These are phyloP conservation scores for Epichloe sibirici DNA, from an alignment of 2,329 filamentous ascomycete species.

Conservation along the genomic window DNA sequence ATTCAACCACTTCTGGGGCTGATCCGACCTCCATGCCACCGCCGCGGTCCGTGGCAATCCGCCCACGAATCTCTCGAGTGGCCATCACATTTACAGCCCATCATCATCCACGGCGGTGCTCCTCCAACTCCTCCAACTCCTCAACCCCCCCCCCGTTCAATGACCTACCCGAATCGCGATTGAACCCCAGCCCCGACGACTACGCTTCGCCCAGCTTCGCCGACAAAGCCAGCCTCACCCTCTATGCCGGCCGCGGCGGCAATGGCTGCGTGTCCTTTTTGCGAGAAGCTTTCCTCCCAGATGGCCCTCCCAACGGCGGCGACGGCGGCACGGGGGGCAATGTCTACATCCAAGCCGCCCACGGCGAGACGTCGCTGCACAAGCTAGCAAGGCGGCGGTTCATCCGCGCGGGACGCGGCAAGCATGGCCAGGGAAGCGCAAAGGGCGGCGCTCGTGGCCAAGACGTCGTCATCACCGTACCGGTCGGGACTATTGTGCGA, in stretches of 20 bases:
- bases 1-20: background rate
- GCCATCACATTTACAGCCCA: background rate
- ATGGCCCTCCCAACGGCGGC: constrained; percentile 88
- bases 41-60: constrained; percentile 3
- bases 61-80: constrained; percentile 2
- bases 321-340: constrained; percentile 91
- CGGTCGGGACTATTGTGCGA: constrained; percentile 80
- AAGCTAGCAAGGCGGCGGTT: constrained; percentile 72
- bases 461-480: constrained; percentile 79
- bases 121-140: constrained; percentile 12
- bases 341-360: constrained; percentile 86
- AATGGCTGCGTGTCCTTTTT: constrained; percentile 91
- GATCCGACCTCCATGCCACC: constrained; percentile 3
- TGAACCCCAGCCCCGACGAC: constrained; percentile 75
- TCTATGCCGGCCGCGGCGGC: constrained; percentile 72
- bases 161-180: constrained; percentile 38
- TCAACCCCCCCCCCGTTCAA: too few species aligned
- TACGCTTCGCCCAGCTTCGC: constrained; percentile 75
- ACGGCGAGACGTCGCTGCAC: constrained; percentile 84
- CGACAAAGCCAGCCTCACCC: constrained; percentile 67
- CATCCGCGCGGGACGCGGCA: constrained; percentile 63
- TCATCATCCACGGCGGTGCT: background rate
- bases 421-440: constrained; percentile 62
- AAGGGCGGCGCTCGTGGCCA: constrained; percentile 69
- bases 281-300: constrained; percentile 76